phyloP scores from a whole-genome alignment of 257 asterid species.

The Primulina tabacum region DNA sequence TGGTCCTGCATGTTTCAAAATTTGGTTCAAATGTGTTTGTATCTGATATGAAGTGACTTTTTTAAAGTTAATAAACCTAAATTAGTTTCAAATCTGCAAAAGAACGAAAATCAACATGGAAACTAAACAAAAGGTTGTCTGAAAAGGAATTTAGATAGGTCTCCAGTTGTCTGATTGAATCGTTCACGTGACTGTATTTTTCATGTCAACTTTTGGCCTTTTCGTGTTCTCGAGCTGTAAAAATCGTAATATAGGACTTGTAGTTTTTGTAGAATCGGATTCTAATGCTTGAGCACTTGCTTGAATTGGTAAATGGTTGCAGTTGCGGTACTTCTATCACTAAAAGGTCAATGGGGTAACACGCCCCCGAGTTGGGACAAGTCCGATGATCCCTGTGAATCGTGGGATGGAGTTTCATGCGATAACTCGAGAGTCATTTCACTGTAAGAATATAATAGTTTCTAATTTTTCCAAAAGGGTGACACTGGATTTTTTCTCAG shows the following conservation, averaged over 20 bases:
- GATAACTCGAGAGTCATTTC: conserved; percentile 68
- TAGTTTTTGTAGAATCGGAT: background rate
- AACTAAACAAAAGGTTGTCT: background rate
- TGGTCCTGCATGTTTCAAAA: too few species aligned
- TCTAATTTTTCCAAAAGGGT: background rate
- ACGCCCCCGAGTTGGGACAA: conserved; percentile 75
- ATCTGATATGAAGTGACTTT: background rate
- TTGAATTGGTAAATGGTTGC: conserved; percentile 27
- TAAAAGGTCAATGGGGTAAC: conserved; percentile 72
- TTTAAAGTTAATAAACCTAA: background rate
- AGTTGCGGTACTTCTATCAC: conserved; percentile 81
- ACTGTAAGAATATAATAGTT: conserved; percentile 38
- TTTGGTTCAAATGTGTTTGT: background rate
- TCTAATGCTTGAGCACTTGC: background rate
- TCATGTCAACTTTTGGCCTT: background rate
- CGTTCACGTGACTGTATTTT: background rate
- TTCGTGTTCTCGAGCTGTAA: background rate
- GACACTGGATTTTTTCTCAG: background rate
- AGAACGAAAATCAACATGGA: background rate
- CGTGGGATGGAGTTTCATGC: conserved; percentile 86
- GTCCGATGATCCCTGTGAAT: conserved; percentile 73
- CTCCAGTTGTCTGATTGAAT: background rate
- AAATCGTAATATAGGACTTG: background rate
- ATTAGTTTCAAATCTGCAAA: background rate
- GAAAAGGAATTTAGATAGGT: background rate